A percentile compares a stretch with the other conserved stretches of the same genome.
Evolutionary conservation across 116 monocot genomes (phyloP).

Genomic region (Iris pallida): DNA sequence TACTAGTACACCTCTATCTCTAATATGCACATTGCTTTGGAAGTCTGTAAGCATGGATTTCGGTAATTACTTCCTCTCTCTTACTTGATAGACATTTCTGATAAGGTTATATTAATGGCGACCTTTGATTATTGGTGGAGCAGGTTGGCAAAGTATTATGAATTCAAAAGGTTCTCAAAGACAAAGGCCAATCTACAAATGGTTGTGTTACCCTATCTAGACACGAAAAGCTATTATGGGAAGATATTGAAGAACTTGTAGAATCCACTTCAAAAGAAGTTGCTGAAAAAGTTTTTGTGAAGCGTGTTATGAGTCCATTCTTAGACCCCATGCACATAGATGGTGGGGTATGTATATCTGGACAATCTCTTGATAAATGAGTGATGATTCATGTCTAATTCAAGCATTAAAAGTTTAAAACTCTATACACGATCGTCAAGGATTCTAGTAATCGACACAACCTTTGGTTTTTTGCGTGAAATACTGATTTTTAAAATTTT

Average conservation of each 20-base stretch:
- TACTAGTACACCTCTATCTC: no score
- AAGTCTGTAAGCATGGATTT: no score
- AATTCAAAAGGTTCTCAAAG: slow-evolving; percentile 50
- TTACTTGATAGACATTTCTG: no score
- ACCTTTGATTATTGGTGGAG: slow-evolving; percentile 6
- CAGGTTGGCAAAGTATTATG: slow-evolving; percentile 84
- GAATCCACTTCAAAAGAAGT: slow-evolving; percentile 39
- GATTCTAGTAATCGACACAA: no score
- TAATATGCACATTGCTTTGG: no score
- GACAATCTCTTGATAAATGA: neutral
- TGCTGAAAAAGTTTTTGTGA: slow-evolving; percentile 30
- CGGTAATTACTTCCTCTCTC: no score
- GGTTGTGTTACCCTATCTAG: slow-evolving; percentile 22
- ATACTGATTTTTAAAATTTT: no score
- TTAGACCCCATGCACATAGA: slow-evolving; percentile 44
- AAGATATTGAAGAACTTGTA: slow-evolving; percentile 31
- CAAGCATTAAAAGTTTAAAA: no score
- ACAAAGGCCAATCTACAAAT: neutral
- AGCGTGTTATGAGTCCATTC: slow-evolving; percentile 51
- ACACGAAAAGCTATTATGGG: slow-evolving; percentile 53
- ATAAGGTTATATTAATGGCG: no score
- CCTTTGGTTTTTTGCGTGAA: neutral
- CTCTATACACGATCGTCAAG: no score
- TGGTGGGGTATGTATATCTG: neutral
- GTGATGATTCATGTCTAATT: neutral